Evolutionary conservation across 345 rosid species (phyloP).

Genomic region (Moricandia arvensis): DNA sequence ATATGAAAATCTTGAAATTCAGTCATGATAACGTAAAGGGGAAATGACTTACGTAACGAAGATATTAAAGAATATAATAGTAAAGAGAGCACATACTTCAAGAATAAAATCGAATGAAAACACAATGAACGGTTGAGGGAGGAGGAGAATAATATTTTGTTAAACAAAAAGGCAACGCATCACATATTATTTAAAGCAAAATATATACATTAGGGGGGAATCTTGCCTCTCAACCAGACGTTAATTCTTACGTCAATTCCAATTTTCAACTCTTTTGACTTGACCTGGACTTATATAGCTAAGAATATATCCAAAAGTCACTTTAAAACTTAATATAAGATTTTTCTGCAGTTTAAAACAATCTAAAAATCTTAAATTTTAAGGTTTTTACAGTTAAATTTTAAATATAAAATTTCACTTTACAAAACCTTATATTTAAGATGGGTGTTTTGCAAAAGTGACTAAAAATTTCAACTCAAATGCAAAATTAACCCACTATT

Average conservation of each 20-base stretch:
- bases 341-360: too few relatives aligned
- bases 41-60: conserved; percentile 2
- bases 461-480: too few relatives aligned
- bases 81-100: background rate
- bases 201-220: background rate
- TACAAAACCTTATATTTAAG: too few relatives aligned
- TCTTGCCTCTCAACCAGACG: conserved; percentile 26
- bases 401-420: too few relatives aligned
- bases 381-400: too few relatives aligned
- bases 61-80: background rate
- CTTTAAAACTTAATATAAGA: too few relatives aligned
- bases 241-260: conserved; percentile 1
- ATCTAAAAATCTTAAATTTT: too few relatives aligned
- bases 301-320: too few relatives aligned
- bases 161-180: conserved; percentile 9
- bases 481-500: too few relatives aligned
- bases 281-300: background rate
- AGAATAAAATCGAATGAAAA: background rate
- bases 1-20: too few relatives aligned
- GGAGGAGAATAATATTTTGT: conserved; percentile 3
- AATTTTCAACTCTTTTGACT: conserved; percentile 12
- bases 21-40: background rate
- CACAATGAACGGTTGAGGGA: conserved; percentile 11
- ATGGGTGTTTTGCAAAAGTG: too few relatives aligned
- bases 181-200: background rate